These are phyloP conservation scores for Ceratobasidium sp. DNA, from an alignment of 1,284 basidiomycete genomes.

Conservation along the genomic window DNA sequence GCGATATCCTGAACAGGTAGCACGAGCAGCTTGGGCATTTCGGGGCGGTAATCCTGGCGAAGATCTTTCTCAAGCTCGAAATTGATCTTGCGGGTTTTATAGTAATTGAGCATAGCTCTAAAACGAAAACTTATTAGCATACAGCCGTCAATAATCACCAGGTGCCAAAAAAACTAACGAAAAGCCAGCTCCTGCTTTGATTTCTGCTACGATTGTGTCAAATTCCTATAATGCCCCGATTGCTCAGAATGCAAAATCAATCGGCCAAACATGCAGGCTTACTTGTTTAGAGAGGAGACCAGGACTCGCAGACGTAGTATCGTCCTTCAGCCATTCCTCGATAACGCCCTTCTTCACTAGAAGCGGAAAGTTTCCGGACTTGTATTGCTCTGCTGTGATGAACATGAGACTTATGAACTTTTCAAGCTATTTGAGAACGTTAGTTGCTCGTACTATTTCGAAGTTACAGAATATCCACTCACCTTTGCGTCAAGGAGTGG, in stretches of 20 bases:
- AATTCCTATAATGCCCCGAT: conserved; percentile 14
- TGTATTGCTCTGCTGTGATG: conserved; percentile 12
- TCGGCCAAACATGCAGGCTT: not conserved
- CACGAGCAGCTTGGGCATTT: conserved; percentile 40
- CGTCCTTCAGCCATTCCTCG: conserved; percentile 23
- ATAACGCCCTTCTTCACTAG: conserved; percentile 33
- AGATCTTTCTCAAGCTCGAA: conserved; percentile 36
- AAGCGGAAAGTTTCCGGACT: not conserved
- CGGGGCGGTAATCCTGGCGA: conserved; percentile 28
- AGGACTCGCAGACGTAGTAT: not conserved
- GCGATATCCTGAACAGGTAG: conserved; percentile 30
- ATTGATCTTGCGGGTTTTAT: conserved; percentile 32
- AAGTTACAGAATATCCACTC: not conserved
- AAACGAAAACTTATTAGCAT: not conserved
- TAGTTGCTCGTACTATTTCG: not conserved
- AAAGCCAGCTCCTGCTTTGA: conserved; percentile 34
- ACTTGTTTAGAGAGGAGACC: conserved; percentile 30
- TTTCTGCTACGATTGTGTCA: conserved; percentile 25
- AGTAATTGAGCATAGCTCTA: conserved; percentile 43
- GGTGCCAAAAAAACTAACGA: not conserved
- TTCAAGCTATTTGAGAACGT: conserved; percentile 11
- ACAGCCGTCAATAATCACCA: not conserved
- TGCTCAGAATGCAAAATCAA: too few relatives aligned
- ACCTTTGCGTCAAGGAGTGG: conserved; percentile 41
- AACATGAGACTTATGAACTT: conserved; percentile 26